phyloP scores from a whole-genome alignment of 805 yeast genomes.

The Yarrowia sp. region DNA sequence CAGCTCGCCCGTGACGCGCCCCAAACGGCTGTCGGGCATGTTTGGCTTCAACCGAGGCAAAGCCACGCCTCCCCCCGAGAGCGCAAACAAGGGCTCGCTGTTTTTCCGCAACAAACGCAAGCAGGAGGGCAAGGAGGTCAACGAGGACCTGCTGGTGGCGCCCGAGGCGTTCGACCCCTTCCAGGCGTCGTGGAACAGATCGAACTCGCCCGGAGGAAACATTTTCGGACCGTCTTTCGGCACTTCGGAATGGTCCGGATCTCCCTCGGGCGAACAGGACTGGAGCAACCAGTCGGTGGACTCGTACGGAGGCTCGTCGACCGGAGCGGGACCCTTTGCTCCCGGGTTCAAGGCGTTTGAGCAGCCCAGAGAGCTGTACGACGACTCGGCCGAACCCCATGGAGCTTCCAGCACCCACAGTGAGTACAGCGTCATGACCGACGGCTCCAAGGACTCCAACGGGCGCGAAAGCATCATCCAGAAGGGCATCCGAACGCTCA shows the following conservation, averaged over 20 bases:
- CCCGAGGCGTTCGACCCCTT: slow-evolving; percentile 27
- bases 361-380: slow-evolving; percentile 13
- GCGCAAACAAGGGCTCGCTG: slow-evolving; percentile 9
- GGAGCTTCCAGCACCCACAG: slow-evolving; percentile 20
- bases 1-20: slow-evolving; percentile 4
- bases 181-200: slow-evolving; percentile 28
- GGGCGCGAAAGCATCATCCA: slow-evolving; percentile 31
- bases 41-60: slow-evolving; percentile 25
- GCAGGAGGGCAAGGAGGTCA: slow-evolving; percentile 11
- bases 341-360: slow-evolving; percentile 17
- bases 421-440: slow-evolving; percentile 15
- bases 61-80: neutral
- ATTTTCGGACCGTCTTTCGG: slow-evolving; percentile 23
- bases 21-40: slow-evolving; percentile 25
- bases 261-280: slow-evolving; percentile 12
- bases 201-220: slow-evolving; percentile 17
- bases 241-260: slow-evolving; percentile 27
- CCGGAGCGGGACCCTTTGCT: neutral
- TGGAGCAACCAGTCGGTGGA: slow-evolving; percentile 7
- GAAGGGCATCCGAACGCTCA: slow-evolving; percentile 28
- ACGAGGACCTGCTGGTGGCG: slow-evolving; percentile 4
- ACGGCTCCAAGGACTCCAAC: slow-evolving; percentile 30
- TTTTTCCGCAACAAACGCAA: slow-evolving; percentile 25
- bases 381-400: neutral
- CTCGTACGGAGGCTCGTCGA: neutral